phyloP scores from a whole-genome alignment of 202 grass and related monocot species.

The Bolboschoenoplectus hybrid region DNA sequence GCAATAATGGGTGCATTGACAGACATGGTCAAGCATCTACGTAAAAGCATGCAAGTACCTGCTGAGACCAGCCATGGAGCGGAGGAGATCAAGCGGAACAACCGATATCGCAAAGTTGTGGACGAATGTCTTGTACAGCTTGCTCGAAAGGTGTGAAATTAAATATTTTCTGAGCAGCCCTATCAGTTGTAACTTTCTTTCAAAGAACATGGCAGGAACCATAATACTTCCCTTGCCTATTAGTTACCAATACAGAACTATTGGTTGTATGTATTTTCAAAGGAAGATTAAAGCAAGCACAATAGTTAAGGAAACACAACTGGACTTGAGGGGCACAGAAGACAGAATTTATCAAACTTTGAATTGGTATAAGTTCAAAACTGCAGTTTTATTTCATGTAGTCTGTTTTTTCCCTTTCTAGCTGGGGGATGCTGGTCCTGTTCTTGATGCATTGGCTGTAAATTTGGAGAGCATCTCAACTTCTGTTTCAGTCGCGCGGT shows the following conservation, averaged over 20 bases:
- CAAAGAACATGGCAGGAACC: constrained; percentile 5
- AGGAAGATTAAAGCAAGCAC: background rate
- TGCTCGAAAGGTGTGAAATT: constrained; percentile 68
- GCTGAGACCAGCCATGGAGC: constrained; percentile 40
- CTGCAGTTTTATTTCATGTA: constrained; percentile 18
- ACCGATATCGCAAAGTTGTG: constrained; percentile 57
- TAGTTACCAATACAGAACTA: background rate
- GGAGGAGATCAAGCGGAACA: constrained; percentile 59
- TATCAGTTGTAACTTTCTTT: constrained; percentile 21
- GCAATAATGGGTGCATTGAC: constrained; percentile 79
- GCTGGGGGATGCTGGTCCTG: constrained; percentile 93
- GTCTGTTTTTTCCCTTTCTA: constrained; percentile 39
- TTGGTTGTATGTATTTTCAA: background rate
- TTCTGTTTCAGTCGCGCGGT: constrained; percentile 58
- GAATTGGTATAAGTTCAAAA: background rate
- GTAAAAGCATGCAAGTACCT: constrained; percentile 77
- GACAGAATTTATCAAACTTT: background rate
- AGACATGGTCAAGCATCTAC: constrained; percentile 82
- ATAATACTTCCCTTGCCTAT: background rate
- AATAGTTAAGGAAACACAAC: background rate
- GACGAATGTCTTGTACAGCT: constrained; percentile 88
- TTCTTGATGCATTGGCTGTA: constrained; percentile 87
- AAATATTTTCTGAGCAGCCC: constrained; percentile 25
- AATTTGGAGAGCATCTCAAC: constrained; percentile 84
- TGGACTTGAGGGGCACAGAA: background rate